Base-by-base conservation (phyloP, 2,329 filamentous ascomycete species). In the Ophiostoma montium region DNA sequence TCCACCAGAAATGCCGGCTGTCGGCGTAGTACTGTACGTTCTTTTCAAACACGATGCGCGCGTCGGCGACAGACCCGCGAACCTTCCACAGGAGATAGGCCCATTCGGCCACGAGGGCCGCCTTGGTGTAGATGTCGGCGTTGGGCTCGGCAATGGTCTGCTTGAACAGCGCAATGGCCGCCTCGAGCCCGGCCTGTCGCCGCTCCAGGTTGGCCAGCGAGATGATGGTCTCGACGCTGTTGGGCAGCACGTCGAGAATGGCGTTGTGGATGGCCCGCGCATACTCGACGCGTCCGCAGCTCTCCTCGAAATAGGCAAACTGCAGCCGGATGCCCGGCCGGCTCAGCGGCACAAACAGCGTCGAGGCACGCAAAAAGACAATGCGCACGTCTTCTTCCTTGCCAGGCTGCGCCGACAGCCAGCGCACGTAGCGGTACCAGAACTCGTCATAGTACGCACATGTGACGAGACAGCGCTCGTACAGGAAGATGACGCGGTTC, bases 371-470 rank as follows among this genome's bases (percentile, higher is more conserved):
- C 62, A 90, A 80, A 61, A 94, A 96, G 55, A 96, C 92, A 63
- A 86, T 89, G 50, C 92, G 83, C 6, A 90, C 82, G 61, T 95
- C 89, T 62, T 95, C 86, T 42, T 88, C 80, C 63, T 94, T 95
- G 57, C 74, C 80, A 2, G 78, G 67, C 61, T 94, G 86, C 0
- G 79, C 79, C 52, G 76, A 74, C 85, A 95, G 94, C 92, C 92
- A 98, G 36, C 90, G 75, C 15, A 84, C 86, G 65, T 95, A 98
- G n/a, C 92, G 84, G 59, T 94, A 80, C 92, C 92, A 98, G 65
- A 96, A 94, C 61, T 96, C 90, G 46, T 96, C 90, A 61, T 98
- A 95, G 57, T 94, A 84, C 15, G 92, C 90, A 59, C 86, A 94
- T 0, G 87, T 90, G 33, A 95, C 86, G 47, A 98, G 67, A 59